Evolutionary conservation across 2,329 filamentous ascomycete species (phyloP), one percentile per base, ranked within the genome.

Genomic region (Botryotinia narcissicola): DNA sequence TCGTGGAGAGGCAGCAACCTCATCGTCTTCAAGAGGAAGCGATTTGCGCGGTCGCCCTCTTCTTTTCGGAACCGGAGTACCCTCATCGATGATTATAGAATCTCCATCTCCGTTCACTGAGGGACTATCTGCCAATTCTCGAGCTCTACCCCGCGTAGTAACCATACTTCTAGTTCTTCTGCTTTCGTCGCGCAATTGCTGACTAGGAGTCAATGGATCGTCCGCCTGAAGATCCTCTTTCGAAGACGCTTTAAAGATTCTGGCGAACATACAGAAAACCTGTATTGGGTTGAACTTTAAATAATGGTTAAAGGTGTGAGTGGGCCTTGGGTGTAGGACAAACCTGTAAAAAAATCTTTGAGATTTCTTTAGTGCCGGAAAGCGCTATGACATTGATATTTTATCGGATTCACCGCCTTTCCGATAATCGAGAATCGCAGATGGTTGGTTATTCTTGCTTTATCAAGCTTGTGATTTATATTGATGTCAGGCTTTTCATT

Each of bases 251-350:
- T n/a, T 75, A 59, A 77, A 74, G 12, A 80, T 63, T 75, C 75
- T 76, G 14, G 78, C 78, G 61, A 80, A 77, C 79, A 80, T 80
- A 42, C n/a, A 42, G 66, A 46, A 74, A 32, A 59, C 51, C n/a
- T 40, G 62, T 44, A 57, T 70, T 63, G 35, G 40, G 32, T 37
- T 54, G 54, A 48, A 40, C 32, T 68, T 42, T 51, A 48, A 46
- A 37, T 32, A 32, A 16, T n/a, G 35, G 54, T 40, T 37, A 20
- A 42, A 51, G 44, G 48, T 57, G 57, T 48, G 29, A 46, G 42
- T 59, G 48, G 61, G 70, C 48, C 44, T 51, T 57, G 32, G 18
- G 6, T n/a, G 62, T 57, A 54, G 29, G 54, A 68, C 46, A n/a
- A 54, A 35, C 64, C 37, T 51, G 51, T 16, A 57, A 68, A 66